Evolutionary conservation across 805 yeast genomes (phyloP).

Genomic region (Wickerhamiella siamensis): DNA sequence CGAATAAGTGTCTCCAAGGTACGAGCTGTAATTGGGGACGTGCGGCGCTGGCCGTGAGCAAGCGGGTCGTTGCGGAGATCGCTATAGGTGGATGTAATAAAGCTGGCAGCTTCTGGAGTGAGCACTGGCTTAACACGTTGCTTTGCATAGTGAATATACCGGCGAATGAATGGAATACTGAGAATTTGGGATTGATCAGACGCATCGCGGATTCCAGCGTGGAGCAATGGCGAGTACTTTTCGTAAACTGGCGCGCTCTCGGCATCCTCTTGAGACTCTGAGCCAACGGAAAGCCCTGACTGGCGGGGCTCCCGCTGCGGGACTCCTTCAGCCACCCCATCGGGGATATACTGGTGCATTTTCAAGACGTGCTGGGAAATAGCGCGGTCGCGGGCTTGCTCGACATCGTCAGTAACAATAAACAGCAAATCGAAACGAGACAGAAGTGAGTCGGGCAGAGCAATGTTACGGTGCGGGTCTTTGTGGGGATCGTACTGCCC

Average conservation of each 20-base stretch:
- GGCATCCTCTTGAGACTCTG: constrained; percentile 35
- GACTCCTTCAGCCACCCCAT: constrained; percentile 82
- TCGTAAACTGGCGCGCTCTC: constrained; percentile 45
- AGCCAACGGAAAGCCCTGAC: constrained; percentile 69
- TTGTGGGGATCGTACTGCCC: constrained; percentile 94
- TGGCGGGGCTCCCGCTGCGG: constrained; percentile 71
- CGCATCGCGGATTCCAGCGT: constrained; percentile 51
- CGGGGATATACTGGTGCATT: constrained; percentile 81
- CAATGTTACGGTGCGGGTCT: constrained; percentile 93
- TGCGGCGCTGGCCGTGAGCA: constrained; percentile 33
- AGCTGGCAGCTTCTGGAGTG: constrained; percentile 60
- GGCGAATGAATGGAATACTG: constrained; percentile 73
- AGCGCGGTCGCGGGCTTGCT: constrained; percentile 67
- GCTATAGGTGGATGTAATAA: constrained; percentile 68
- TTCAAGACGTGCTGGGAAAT: constrained; percentile 89
- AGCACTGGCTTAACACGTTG: constrained; percentile 71
- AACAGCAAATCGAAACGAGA: constrained; percentile 94
- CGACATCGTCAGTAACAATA: constrained; percentile 90
- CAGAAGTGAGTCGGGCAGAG: constrained; percentile 86
- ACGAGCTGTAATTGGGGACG: constrained; percentile 96
- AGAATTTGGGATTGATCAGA: constrained; percentile 36
- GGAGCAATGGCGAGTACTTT: constrained; percentile 66
- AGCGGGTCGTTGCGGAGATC: constrained; percentile 64
- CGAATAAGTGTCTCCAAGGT: constrained; percentile 92
- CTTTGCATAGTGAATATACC: constrained; percentile 88